These are phyloP conservation scores for Flaveria trinervia DNA, from an alignment of 129 eudicot species.

Conservation along the genomic window DNA sequence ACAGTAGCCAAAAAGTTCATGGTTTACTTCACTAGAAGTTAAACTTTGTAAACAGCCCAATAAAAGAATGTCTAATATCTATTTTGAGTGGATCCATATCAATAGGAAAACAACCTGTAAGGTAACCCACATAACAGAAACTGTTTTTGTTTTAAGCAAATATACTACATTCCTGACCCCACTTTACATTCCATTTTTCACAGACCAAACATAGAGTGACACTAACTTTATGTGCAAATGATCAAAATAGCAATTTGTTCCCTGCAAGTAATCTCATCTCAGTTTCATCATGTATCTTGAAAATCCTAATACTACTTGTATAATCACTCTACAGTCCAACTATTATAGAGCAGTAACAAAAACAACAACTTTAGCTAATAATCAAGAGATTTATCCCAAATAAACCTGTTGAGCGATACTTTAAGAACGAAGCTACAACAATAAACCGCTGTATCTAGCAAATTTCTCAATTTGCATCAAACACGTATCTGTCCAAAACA, in stretches of 20 bases:
- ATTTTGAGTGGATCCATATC: not conserved
- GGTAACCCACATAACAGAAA: conserved; percentile 10
- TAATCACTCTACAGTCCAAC: conserved; percentile 10
- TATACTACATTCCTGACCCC: too few relatives aligned
- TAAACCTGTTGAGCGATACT: conserved; percentile 7
- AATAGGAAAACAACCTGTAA: not conserved
- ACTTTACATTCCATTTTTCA: not conserved
- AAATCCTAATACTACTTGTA: not conserved
- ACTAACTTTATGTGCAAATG: not conserved
- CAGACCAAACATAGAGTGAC: not conserved
- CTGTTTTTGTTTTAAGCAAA: conserved; percentile 16
- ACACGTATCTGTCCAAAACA: not conserved
- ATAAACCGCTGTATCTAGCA: not conserved
- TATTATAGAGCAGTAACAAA: not conserved
- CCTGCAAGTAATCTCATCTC: not conserved
- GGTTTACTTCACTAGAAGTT: conserved; percentile 2
- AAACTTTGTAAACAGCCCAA: not conserved
- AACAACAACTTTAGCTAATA: not conserved
- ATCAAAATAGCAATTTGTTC: not conserved
- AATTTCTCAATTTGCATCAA: conserved; percentile 6
- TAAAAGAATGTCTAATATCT: not conserved
- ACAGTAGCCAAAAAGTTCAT: not conserved
- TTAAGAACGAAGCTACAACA: not conserved
- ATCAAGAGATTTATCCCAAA: conserved; percentile 14
- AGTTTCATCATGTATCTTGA: not conserved